Evolutionary conservation across 179 eudicot genomes (phyloP).

Genomic region (Beta lomatogona): DNA sequence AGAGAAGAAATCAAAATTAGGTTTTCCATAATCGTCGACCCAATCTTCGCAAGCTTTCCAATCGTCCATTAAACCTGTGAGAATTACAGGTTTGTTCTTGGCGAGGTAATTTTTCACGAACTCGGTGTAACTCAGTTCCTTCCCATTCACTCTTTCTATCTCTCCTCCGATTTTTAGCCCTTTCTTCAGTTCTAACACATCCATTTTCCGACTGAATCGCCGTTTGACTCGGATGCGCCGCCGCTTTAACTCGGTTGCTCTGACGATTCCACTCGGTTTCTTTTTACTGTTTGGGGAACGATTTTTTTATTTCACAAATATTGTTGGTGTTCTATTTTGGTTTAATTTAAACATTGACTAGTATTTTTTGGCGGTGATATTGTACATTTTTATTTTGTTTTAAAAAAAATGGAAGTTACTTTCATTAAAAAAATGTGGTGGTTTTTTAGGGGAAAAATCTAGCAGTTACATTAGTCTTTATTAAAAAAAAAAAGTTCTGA

Average conservation of each 20-base stretch:
- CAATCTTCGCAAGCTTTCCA: conserved; percentile 86
- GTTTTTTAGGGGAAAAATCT: too few relatives aligned
- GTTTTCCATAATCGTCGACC: conserved; percentile 53
- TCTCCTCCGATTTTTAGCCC: conserved; percentile 57
- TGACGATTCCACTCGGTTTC: background rate
- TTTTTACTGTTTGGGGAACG: background rate
- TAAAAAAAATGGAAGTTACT: too few relatives aligned
- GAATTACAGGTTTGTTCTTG: conserved; percentile 69
- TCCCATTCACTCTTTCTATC: conserved; percentile 79
- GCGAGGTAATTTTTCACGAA: conserved; percentile 59
- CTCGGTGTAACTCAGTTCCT: conserved; percentile 66
- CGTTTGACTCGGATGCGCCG: conserved; percentile 10
- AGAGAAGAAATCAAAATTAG: conserved; percentile 67
- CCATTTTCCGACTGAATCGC: conserved; percentile 25
- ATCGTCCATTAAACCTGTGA: conserved; percentile 78
- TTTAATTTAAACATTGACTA: too few relatives aligned
- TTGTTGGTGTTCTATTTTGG: too few relatives aligned
- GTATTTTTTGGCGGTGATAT: too few relatives aligned
- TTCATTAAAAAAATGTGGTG: too few relatives aligned
- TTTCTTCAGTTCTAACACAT: conserved; percentile 38
- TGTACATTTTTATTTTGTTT: too few relatives aligned
- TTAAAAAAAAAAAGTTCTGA: too few relatives aligned
- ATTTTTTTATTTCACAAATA: background rate
- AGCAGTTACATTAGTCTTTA: too few relatives aligned
- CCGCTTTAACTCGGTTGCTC: background rate